Conservation (phyloP, 169 alveolate genomes). For the Eimeria necatrix region DNA sequence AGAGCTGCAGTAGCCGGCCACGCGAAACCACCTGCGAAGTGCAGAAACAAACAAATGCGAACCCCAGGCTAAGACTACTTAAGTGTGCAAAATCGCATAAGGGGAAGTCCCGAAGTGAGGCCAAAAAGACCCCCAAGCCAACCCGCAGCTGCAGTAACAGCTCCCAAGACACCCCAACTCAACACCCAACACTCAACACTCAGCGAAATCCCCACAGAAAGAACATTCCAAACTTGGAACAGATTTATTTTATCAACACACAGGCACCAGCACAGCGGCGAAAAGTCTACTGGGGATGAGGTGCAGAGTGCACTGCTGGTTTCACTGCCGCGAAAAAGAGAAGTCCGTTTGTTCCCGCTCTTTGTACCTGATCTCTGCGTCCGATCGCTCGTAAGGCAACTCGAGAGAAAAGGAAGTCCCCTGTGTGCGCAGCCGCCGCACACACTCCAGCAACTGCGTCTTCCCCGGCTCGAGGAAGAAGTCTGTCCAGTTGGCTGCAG, state of each 20-base stretch:
- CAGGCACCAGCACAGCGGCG: too few species aligned
- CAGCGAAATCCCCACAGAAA: too few species aligned
- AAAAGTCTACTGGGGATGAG: too few species aligned
- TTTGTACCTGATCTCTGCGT: conserved; percentile 1
- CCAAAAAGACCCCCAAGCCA: background rate
- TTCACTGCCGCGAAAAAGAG: too few species aligned
- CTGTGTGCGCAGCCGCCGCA: conserved; percentile 8
- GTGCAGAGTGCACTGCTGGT: too few species aligned
- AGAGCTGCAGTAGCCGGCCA: conserved; percentile 50
- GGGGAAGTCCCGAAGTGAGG: too few species aligned
- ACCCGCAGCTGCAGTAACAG: background rate
- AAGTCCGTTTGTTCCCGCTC: background rate
- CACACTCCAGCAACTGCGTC: conserved; percentile 30
- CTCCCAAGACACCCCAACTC: background rate
- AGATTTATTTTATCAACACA: too few species aligned
- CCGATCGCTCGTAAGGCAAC: conserved; percentile 23
- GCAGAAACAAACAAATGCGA: conserved; percentile 2
- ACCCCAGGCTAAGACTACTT: too few species aligned
- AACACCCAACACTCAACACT: too few species aligned
- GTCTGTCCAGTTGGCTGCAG: conserved; percentile 10
- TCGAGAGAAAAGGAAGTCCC: conserved; percentile 43
- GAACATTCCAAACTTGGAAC: too few species aligned
- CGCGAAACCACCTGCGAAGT: conserved; percentile 23
- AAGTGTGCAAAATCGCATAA: too few species aligned
- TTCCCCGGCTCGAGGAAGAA: conserved; percentile 51